phyloP scores from a whole-genome alignment of 176 grass and related monocot genomes.

The Stipa capillata region DNA sequence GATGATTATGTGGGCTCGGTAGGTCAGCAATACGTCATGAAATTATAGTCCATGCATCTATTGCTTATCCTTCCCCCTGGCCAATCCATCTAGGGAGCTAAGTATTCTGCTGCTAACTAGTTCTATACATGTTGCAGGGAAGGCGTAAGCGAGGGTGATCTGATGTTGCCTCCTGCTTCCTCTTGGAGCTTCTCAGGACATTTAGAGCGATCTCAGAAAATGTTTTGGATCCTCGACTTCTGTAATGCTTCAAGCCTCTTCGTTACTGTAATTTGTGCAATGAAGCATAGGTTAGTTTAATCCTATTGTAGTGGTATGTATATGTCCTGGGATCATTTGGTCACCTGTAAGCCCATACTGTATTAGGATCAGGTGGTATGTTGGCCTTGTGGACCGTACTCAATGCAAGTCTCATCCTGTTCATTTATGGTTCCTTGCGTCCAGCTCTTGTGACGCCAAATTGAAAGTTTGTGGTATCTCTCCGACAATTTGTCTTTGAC shows the following conservation, averaged over 20 bases:
- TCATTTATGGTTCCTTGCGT: background rate
- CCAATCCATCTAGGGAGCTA: background rate
- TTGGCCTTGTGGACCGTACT: background rate
- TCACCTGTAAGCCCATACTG: background rate
- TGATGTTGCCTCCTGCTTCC: background rate
- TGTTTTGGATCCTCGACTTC: background rate
- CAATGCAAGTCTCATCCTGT: background rate
- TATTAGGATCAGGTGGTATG: background rate
- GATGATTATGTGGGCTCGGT: constrained; percentile 74
- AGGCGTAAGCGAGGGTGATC: constrained; percentile 31
- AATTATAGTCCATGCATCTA: background rate
- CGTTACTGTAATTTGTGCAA: background rate
- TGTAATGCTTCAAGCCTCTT: background rate
- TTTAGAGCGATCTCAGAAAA: background rate
- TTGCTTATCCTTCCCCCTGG: background rate
- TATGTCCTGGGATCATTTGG: background rate
- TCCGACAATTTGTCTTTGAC: background rate
- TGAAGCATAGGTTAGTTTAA: constrained; percentile 7
- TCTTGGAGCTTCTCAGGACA: background rate
- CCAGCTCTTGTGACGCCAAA: background rate
- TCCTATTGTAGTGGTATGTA: background rate
- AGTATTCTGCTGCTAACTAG: background rate
- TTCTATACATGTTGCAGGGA: constrained; percentile 30
- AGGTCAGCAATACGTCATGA: background rate
- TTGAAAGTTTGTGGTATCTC: too few species aligned